Conservation (phyloP, 345 rosid species). For the Kernera saxatilis region DNA sequence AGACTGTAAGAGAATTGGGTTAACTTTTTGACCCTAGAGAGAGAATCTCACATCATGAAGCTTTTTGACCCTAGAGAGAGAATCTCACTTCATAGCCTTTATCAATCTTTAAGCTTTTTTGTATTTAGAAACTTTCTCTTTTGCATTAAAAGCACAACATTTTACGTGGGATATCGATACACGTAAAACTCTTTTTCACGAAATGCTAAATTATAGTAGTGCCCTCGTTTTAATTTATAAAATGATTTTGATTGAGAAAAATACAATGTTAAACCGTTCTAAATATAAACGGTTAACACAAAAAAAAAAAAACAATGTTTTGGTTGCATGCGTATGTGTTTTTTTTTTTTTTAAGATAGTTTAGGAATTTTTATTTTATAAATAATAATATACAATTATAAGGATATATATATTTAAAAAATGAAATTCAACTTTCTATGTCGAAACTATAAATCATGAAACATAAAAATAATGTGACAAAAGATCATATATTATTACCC, state of each 20-base stretch:
- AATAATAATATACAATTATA: not conserved
- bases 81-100: conserved; percentile 30
- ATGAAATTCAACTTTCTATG: not conserved
- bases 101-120: conserved; percentile 34
- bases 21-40: conserved; percentile 30
- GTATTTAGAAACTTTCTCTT: conserved; percentile 21
- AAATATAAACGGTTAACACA: too few species aligned
- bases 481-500: too few species aligned
- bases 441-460: not conserved
- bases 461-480: not conserved
- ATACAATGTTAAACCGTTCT: too few species aligned
- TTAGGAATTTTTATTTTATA: too few species aligned
- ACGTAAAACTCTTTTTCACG: conserved; percentile 6
- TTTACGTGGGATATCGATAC: conserved; percentile 45
- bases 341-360: too few species aligned
- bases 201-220: not conserved
- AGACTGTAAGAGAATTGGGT: conserved; percentile 16
- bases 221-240: not conserved
- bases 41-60: conserved; percentile 9
- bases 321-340: not conserved
- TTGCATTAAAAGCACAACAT: conserved; percentile 53
- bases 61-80: conserved; percentile 29
- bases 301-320: too few species aligned
- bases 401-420: not conserved
- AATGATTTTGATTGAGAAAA: not conserved